These are phyloP conservation scores for Mycena amicta DNA, from an alignment of 768 basidiomycete species.

Conservation along the genomic window DNA sequence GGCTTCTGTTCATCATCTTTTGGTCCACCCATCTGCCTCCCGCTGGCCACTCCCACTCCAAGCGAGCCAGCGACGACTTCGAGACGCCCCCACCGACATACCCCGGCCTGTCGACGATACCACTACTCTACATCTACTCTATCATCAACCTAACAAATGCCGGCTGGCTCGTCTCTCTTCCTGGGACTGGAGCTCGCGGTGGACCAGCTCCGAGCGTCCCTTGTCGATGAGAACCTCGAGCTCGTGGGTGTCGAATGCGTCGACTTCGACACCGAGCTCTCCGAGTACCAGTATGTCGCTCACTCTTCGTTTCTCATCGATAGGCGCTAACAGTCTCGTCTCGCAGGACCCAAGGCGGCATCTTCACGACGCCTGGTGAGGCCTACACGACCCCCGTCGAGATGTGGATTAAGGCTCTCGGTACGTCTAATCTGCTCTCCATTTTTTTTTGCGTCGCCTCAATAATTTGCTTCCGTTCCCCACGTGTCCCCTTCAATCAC, in stretches of 20 bases:
- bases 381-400: slow-evolving; percentile 87
- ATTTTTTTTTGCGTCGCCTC: slow-evolving; percentile 27
- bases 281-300: slow-evolving; percentile 76
- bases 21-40: background rate
- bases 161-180: slow-evolving; percentile 53
- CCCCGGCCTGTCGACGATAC: background rate
- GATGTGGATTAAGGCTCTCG: slow-evolving; percentile 88
- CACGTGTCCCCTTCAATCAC: slow-evolving; percentile 22
- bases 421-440: slow-evolving; percentile 45
- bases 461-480: slow-evolving; percentile 46
- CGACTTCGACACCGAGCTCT: slow-evolving; percentile 79
- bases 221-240: slow-evolving; percentile 83
- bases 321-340: slow-evolving; percentile 16
- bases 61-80: background rate
- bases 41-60: background rate
- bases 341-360: slow-evolving; percentile 78
- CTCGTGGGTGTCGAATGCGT: slow-evolving; percentile 81
- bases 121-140: background rate
- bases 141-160: background rate
- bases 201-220: slow-evolving; percentile 80
- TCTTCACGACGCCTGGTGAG: slow-evolving; percentile 85
- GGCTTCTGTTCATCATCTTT: background rate
- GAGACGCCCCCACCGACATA: background rate
- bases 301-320: slow-evolving; percentile 18
- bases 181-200: slow-evolving; percentile 85